These are phyloP conservation scores for Haematococcus sp. DNA, from an alignment of 139 green algal species.

Conservation along the genomic window DNA sequence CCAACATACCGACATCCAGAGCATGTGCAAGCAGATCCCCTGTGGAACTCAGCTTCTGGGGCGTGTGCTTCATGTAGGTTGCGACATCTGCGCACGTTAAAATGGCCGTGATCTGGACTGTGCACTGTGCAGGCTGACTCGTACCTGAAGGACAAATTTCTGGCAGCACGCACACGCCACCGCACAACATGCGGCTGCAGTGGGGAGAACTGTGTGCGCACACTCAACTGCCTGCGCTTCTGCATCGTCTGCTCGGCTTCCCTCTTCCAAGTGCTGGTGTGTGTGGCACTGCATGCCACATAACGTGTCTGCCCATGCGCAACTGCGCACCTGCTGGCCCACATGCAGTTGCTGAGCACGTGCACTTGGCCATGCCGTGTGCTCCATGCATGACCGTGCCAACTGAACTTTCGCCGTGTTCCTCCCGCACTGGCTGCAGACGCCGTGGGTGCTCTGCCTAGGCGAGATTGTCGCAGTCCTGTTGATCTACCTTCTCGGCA, in stretches of 20 bases:
- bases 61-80: too few species aligned
- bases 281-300: not conserved
- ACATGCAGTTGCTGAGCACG: too few species aligned
- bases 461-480: conserved; percentile 40
- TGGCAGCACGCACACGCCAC: conserved; percentile 6
- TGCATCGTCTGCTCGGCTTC: conserved; percentile 29
- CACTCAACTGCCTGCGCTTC: conserved; percentile 30
- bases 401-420: too few species aligned
- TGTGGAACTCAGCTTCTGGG: too few species aligned
- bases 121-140: conserved; percentile 22
- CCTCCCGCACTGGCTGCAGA: conserved; percentile 31
- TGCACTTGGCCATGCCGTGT: too few species aligned
- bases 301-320: too few species aligned
- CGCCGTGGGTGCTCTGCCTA: conserved; percentile 50
- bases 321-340: too few species aligned
- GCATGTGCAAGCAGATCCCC: not conserved
- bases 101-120: too few species aligned
- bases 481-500: conserved; percentile 47
- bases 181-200: not conserved
- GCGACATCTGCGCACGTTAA: too few species aligned
- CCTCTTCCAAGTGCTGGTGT: conserved; percentile 30
- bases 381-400: too few species aligned
- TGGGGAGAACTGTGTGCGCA: conserved; percentile 11
- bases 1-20: not conserved
- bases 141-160: conserved; percentile 28